phyloP scores from a whole-genome alignment of 495 filamentous ascomycete genomes.

The Neurospora cerealis region DNA sequence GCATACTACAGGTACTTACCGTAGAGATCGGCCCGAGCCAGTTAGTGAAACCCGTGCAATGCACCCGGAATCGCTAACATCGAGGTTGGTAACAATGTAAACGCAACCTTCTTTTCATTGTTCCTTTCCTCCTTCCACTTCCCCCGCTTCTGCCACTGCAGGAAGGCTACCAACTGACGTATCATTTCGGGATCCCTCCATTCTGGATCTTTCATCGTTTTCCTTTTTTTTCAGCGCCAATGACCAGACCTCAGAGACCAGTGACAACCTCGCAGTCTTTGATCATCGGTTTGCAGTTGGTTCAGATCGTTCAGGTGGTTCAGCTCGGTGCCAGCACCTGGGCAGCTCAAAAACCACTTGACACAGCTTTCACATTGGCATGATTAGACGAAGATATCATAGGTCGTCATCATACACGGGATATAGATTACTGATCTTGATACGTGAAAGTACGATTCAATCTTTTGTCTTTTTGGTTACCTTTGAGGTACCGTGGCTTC shows the following conservation, averaged over 20 bases:
- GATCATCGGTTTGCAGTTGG: neutral
- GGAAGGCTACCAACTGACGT: neutral
- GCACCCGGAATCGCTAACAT: neutral
- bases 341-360: neutral
- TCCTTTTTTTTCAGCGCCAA: neutral
- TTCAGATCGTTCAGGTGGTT: neutral
- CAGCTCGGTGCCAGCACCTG: neutral
- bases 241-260: neutral
- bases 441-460: neutral
- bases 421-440: neutral
- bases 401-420: neutral
- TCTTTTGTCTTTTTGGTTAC: neutral
- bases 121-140: neutral
- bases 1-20: neutral
- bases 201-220: neutral
- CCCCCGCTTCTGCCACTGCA: neutral
- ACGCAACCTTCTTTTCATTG: neutral
- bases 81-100: neutral
- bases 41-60: neutral
- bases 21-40: neutral
- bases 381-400: neutral
- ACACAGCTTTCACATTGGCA: neutral
- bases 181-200: neutral
- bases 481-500: neutral
- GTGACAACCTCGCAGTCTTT: neutral